phyloP scores from a whole-genome alignment of 805 yeast genomes.

The Debaryomyces hansenii region DNA sequence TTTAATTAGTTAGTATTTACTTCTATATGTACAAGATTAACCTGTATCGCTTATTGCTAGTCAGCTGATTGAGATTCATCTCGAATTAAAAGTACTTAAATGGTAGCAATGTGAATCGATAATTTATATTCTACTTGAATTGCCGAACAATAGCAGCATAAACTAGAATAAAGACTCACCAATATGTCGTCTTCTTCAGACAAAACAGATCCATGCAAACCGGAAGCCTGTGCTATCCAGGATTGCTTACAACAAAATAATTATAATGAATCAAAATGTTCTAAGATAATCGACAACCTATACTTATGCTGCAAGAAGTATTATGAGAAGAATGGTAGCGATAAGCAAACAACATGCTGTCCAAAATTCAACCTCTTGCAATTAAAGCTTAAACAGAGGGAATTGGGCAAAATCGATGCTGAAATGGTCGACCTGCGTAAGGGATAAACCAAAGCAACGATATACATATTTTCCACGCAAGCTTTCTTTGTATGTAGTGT shows the following conservation, averaged over 20 bases:
- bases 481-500: too few relatives aligned
- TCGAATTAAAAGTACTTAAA: neutral
- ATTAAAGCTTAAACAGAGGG: slow-evolving; percentile 66
- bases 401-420: slow-evolving; percentile 59
- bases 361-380: slow-evolving; percentile 66
- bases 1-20: slow-evolving; percentile 7
- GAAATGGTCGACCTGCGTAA: slow-evolving; percentile 30
- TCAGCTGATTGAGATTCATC: slow-evolving; percentile 4
- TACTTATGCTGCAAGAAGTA: slow-evolving; percentile 74
- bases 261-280: slow-evolving; percentile 76
- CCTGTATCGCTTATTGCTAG: neutral
- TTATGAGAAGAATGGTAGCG: slow-evolving; percentile 59
- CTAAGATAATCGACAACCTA: slow-evolving; percentile 62
- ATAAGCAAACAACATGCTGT: slow-evolving; percentile 71
- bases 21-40: neutral
- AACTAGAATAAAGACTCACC: too few relatives aligned
- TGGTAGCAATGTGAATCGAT: too few relatives aligned
- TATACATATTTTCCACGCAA: too few relatives aligned
- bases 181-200: neutral
- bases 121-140: too few relatives aligned
- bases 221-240: slow-evolving; percentile 81
- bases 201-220: slow-evolving; percentile 57
- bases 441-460: neutral
- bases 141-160: too few relatives aligned
- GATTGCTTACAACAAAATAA: slow-evolving; percentile 64